phyloP scores from a whole-genome alignment of 2,329 filamentous ascomycete genomes.

The Monosporascus sp. region DNA sequence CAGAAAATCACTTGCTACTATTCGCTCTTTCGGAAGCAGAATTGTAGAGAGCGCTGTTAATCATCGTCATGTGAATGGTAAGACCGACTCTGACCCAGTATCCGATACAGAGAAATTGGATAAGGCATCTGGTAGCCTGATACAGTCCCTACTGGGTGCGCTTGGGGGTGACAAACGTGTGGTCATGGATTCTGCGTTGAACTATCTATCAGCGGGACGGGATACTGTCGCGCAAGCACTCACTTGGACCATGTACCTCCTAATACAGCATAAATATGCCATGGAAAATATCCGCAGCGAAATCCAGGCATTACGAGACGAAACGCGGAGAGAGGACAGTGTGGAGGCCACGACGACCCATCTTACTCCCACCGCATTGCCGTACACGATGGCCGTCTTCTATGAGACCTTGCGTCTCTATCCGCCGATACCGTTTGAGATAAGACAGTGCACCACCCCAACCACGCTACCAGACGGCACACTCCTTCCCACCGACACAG shows the following conservation, averaged over 20 bases:
- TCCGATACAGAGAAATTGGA: constrained; percentile 26
- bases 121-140: constrained; percentile 48
- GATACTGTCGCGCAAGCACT: constrained; percentile 62
- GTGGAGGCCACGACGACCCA: constrained; percentile 22
- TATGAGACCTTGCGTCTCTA: constrained; percentile 58
- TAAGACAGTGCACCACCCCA: constrained; percentile 51
- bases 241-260: constrained; percentile 58
- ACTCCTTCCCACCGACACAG: constrained; percentile 44
- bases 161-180: constrained; percentile 46
- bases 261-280: constrained; percentile 46
- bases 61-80: constrained; percentile 27
- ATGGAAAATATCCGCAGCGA: constrained; percentile 39
- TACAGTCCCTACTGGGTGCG: constrained; percentile 54
- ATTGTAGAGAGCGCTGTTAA: constrained; percentile 52
- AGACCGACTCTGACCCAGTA: constrained; percentile 5
- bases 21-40: constrained; percentile 50
- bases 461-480: constrained; percentile 57
- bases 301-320: constrained; percentile 23
- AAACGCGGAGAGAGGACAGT: not conserved
- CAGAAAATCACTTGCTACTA: constrained; percentile 41
- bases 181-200: constrained; percentile 60
- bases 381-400: constrained; percentile 57
- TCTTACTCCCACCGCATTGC: constrained; percentile 39
- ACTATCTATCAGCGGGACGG: constrained; percentile 59
- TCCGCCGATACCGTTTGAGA: constrained; percentile 61